These are phyloP conservation scores for Suhomyces kilbournensis DNA, from an alignment of 805 yeast species.

Conservation along the genomic window DNA sequence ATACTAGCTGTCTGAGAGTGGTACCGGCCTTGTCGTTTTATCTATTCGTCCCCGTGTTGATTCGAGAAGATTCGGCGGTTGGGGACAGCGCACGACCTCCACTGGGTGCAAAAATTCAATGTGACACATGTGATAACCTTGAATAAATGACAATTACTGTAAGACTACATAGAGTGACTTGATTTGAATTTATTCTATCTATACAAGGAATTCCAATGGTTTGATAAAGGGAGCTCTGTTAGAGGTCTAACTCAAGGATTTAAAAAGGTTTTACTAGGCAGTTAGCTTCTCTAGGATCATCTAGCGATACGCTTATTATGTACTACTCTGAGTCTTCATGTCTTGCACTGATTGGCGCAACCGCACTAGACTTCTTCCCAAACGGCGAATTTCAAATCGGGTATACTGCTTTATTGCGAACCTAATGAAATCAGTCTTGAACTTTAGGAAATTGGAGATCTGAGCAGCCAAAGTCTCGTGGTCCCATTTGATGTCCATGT, in stretches of 20 bases:
- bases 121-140: not conserved
- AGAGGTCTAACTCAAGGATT: too few relatives aligned
- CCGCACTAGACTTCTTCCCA: conserved; percentile 14
- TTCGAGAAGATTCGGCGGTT: conserved; percentile 2
- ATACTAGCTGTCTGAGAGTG: not conserved
- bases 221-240: too few relatives aligned
- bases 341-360: not conserved
- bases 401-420: conserved; percentile 34
- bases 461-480: conserved; percentile 67
- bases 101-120: not conserved
- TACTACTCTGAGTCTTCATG: too few relatives aligned
- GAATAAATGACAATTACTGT: too few relatives aligned
- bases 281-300: too few relatives aligned
- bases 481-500: conserved; percentile 44
- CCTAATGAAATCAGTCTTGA: conserved; percentile 41
- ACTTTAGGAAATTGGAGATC: conserved; percentile 54
- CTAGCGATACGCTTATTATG: too few relatives aligned
- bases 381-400: conserved; percentile 4
- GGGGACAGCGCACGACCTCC: not conserved
- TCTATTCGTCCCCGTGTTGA: conserved; percentile 1
- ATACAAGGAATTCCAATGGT: too few relatives aligned
- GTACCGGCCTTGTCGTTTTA: not conserved
- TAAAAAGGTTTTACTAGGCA: too few relatives aligned
- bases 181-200: too few relatives aligned
- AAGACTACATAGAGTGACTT: too few relatives aligned